These are phyloP conservation scores for Talaromyces sp. DNA, from an alignment of 2,329 filamentous ascomycete genomes.

Conservation along the genomic window DNA sequence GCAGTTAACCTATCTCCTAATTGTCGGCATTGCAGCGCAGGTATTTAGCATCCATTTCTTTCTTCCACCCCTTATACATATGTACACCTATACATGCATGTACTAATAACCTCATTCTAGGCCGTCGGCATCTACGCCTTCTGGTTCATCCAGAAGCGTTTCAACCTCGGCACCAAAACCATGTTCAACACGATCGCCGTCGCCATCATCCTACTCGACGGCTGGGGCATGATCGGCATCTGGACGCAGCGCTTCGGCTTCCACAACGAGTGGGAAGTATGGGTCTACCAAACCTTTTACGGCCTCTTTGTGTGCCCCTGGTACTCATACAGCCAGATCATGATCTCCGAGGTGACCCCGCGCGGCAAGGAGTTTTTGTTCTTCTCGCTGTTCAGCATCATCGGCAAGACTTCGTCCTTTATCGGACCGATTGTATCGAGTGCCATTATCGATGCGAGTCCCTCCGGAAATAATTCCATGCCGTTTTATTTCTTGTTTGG, in stretches of 20 bases:
- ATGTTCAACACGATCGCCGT: slow-evolving; percentile 65
- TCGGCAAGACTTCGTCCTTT: slow-evolving; percentile 64
- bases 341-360: slow-evolving; percentile 66
- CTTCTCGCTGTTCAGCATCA: slow-evolving; percentile 64
- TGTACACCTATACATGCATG: neutral
- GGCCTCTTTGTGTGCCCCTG: slow-evolving; percentile 64
- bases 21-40: slow-evolving; percentile 62
- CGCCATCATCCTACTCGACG: slow-evolving; percentile 55
- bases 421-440: slow-evolving; percentile 65
- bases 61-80: too few relatives aligned
- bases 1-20: slow-evolving; percentile 60
- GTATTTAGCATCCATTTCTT: slow-evolving; percentile 24
- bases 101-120: slow-evolving; percentile 13
- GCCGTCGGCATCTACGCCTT: slow-evolving; percentile 56
- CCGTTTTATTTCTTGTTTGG: slow-evolving; percentile 65
- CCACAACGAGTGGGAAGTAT: slow-evolving; percentile 51
- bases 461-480: slow-evolving; percentile 50
- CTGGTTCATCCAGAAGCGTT: slow-evolving; percentile 58
- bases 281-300: slow-evolving; percentile 53
- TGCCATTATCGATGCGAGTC: slow-evolving; percentile 61
- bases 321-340: slow-evolving; percentile 67
- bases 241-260: slow-evolving; percentile 52
- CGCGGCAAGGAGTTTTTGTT: slow-evolving; percentile 66
- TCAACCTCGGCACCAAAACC: slow-evolving; percentile 56
- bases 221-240: slow-evolving; percentile 56